These are phyloP conservation scores for Mrakia gelida DNA, from an alignment of 768 basidiomycete genomes.

Conservation along the genomic window DNA sequence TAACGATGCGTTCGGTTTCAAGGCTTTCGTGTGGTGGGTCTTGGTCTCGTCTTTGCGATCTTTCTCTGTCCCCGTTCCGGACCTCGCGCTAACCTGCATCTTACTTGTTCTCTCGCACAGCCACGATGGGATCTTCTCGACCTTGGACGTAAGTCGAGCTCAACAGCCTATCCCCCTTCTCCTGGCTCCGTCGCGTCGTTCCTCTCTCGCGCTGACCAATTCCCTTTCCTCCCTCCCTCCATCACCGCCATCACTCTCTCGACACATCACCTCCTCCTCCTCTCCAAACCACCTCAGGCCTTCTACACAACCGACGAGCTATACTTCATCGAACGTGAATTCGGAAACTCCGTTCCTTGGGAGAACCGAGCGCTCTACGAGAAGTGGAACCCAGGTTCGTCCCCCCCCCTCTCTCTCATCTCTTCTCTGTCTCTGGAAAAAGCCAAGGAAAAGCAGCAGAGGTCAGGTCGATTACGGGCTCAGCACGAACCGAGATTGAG, in stretches of 20 bases:
- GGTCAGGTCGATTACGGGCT: too few relatives aligned
- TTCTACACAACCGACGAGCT: constrained; percentile 68
- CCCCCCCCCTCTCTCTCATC: too few relatives aligned
- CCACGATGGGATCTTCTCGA: constrained; percentile 73
- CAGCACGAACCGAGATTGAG: too few relatives aligned
- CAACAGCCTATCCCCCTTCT: not conserved
- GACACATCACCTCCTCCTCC: not conserved
- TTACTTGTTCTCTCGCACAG: constrained; percentile 35
- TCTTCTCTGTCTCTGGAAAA: too few relatives aligned
- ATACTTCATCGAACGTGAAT: constrained; percentile 37
- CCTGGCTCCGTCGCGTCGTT: not conserved
- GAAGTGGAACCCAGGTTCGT: constrained; percentile 33
- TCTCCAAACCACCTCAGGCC: not conserved
- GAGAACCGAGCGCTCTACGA: constrained; percentile 34
- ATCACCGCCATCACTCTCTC: not conserved
- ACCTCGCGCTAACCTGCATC: not conserved
- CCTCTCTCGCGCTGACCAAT: not conserved
- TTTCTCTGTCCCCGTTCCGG: not conserved
- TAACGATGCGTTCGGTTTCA: constrained; percentile 18
- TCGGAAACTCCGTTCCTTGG: constrained; percentile 37
- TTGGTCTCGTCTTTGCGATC: not conserved
- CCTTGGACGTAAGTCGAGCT: not conserved
- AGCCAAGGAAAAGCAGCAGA: too few relatives aligned
- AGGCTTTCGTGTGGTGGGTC: constrained; percentile 37
- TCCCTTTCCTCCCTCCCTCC: not conserved